These are phyloP conservation scores for Metschnikowia sp. DNA, from an alignment of 805 yeast genomes.

Conservation along the genomic window DNA sequence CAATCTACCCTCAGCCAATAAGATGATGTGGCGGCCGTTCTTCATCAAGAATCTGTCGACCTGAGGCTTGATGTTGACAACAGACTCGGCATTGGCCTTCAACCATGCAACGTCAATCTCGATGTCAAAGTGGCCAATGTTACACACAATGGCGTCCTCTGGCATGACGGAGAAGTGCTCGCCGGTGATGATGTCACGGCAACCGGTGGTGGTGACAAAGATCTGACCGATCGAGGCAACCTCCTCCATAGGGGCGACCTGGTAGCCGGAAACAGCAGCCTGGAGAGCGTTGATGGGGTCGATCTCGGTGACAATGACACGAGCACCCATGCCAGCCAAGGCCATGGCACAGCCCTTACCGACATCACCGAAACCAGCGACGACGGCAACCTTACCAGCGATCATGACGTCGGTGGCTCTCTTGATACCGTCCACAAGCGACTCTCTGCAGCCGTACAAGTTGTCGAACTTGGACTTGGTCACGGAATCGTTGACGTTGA, in stretches of 20 bases:
- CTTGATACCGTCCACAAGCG: conserved; percentile 97
- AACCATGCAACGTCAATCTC: conserved; percentile 99
- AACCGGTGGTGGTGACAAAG: conserved; percentile 98
- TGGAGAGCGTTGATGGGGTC: conserved; percentile 99
- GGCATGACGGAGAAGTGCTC: conserved; percentile 90
- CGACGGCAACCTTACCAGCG: conserved; percentile 98
- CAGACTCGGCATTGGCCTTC: conserved; percentile 88
- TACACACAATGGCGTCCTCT: conserved; percentile 98
- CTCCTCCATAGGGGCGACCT: conserved; percentile 92
- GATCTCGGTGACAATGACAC: conserved; percentile 94
- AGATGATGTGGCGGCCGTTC: conserved; percentile 89
- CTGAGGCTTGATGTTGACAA: conserved; percentile 97
- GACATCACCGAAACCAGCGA: conserved; percentile 99
- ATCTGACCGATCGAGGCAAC: conserved; percentile 93
- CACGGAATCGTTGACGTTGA: conserved; percentile 97
- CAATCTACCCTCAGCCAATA: conserved; percentile 98
- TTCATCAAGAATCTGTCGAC: conserved; percentile 94
- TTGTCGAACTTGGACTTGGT: conserved; percentile 99
- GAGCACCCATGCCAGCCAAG: conserved; percentile 97
- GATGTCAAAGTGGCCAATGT: conserved; percentile 99
- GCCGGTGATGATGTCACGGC: conserved; percentile 95
- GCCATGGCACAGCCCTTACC: conserved; percentile 99
- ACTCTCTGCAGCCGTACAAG: conserved; percentile 99
- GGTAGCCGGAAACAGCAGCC: conserved; percentile 99
- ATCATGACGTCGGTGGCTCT: conserved; percentile 99